Evolutionary conservation across 208 protist species (phyloP).

Genomic region (Angomonas ambiguus): DNA sequence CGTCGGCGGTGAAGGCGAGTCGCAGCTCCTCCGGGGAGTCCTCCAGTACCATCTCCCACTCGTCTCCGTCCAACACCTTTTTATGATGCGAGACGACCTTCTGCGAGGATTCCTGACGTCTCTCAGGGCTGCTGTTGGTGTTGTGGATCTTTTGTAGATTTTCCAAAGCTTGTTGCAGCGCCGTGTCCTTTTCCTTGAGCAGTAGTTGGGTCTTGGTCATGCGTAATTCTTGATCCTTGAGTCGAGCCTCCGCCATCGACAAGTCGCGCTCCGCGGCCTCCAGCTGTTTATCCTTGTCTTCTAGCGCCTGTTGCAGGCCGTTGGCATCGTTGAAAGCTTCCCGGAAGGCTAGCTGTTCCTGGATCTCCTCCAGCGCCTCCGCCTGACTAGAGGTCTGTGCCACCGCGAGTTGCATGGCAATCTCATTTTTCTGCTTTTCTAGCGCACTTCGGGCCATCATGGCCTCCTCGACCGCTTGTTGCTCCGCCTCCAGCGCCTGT

Average conservation of each 20-base stretch:
- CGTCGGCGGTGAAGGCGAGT: slow-evolving; percentile 21
- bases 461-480: slow-evolving; percentile 4
- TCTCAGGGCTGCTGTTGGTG: too few species aligned
- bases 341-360: slow-evolving; percentile 8
- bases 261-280: slow-evolving; percentile 1
- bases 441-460: slow-evolving; percentile 3
- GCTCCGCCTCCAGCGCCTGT: slow-evolving; percentile 12
- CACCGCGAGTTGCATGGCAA: slow-evolving; percentile 9
- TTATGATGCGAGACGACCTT: slow-evolving; percentile 10
- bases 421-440: slow-evolving; percentile 2
- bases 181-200: slow-evolving; percentile 10
- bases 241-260: neutral
- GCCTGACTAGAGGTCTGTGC: slow-evolving; percentile 11
- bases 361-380: slow-evolving; percentile 12
- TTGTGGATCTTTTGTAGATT: slow-evolving; percentile 11
- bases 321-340: slow-evolving; percentile 3
- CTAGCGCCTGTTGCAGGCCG: neutral
- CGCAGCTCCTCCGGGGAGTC: slow-evolving; percentile 2
- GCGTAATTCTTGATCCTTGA: slow-evolving; percentile 1
- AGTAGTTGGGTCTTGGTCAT: neutral
- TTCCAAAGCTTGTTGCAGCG: slow-evolving; percentile 7
- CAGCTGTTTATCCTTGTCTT: neutral
- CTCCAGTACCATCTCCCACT: slow-evolving; percentile 15
- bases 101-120: too few species aligned
- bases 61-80: slow-evolving; percentile 13